Percentiles rank a stretch among this genome's conserved stretches.
Evolutionary conservation across 192 early-diverging fungal species (phyloP).

Genomic region (Backusella sp.): DNA sequence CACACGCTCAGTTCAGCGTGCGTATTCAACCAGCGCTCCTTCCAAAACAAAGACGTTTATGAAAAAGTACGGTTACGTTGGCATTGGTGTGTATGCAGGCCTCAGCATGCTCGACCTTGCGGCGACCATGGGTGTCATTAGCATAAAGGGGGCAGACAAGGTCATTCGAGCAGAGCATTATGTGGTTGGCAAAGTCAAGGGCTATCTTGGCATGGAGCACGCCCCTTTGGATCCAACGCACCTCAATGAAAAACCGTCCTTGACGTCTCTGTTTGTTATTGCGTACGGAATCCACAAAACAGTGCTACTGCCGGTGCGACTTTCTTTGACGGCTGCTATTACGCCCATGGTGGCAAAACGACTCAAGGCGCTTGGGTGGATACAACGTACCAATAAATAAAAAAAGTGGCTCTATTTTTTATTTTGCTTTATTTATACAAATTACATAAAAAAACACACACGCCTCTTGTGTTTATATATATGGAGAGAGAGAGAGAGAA

Average conservation of each 20-base stretch:
- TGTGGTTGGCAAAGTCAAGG: constrained; percentile 32
- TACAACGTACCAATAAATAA: neutral
- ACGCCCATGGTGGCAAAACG: constrained; percentile 50
- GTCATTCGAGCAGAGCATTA: constrained; percentile 48
- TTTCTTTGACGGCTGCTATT: constrained; percentile 52
- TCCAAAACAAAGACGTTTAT: constrained; percentile 40
- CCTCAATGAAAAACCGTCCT: constrained; percentile 34
- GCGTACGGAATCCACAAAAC: constrained; percentile 65
- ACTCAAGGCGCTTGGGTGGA: constrained; percentile 48
- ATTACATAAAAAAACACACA: neutral
- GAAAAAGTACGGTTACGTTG: constrained; percentile 50
- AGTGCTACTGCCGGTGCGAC: constrained; percentile 49
- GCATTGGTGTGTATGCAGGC: constrained; percentile 46
- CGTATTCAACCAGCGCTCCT: neutral
- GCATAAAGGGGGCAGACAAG: constrained; percentile 44
- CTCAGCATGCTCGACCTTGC: constrained; percentile 49
- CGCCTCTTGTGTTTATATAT: too few relatives aligned
- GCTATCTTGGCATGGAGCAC: constrained; percentile 27
- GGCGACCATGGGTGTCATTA: constrained; percentile 46
- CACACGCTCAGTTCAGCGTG: neutral
- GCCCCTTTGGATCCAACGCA: neutral
- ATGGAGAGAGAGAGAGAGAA: neutral
- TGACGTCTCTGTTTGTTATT: constrained; percentile 50
- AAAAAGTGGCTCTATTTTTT: neutral
- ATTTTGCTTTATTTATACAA: constrained; percentile 8